A percentile compares a stretch with the other conserved stretches of the same genome.
Evolutionary conservation across 305 asterid species (phyloP).

Genomic region (Solanum hybrid): DNA sequence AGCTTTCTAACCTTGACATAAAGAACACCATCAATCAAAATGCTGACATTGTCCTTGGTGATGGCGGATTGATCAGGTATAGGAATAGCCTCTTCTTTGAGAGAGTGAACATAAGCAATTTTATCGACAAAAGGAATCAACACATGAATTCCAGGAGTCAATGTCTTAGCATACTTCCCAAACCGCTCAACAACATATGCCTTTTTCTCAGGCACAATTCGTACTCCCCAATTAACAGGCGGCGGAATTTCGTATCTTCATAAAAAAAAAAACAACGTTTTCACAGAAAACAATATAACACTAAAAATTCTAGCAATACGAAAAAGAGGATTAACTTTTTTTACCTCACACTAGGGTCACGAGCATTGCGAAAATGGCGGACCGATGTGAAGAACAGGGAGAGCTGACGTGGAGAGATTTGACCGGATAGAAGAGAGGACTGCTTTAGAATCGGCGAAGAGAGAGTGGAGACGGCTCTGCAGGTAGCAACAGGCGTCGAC

Average conservation of each 20-base stretch:
- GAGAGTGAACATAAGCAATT: conserved; percentile 82
- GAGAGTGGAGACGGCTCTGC: conserved; percentile 12
- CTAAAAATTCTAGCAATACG: background rate
- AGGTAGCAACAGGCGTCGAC: background rate
- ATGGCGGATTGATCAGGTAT: conserved; percentile 79
- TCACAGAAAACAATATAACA: background rate
- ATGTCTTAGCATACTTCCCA: conserved; percentile 68
- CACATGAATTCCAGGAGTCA: conserved; percentile 76
- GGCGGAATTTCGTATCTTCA: conserved; percentile 48
- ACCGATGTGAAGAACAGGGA: conserved; percentile 11
- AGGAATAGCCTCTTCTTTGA: conserved; percentile 81
- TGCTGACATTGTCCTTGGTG: conserved; percentile 88
- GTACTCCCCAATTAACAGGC: conserved; percentile 81
- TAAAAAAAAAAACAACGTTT: background rate
- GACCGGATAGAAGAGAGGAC: conserved; percentile 7
- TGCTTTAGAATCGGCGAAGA: conserved; percentile 12
- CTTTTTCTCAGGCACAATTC: conserved; percentile 85
- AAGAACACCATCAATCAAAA: conserved; percentile 72
- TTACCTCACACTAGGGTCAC: conserved; percentile 25
- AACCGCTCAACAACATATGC: conserved; percentile 82
- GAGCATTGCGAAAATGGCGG: conserved; percentile 29
- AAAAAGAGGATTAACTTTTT: background rate
- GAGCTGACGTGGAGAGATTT: conserved; percentile 2
- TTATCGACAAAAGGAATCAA: conserved; percentile 75
- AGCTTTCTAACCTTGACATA: conserved; percentile 50